Evolutionary conservation across 768 basidiomycete genomes (phyloP).

Genomic region (Sporobolomyces pararoseus): DNA sequence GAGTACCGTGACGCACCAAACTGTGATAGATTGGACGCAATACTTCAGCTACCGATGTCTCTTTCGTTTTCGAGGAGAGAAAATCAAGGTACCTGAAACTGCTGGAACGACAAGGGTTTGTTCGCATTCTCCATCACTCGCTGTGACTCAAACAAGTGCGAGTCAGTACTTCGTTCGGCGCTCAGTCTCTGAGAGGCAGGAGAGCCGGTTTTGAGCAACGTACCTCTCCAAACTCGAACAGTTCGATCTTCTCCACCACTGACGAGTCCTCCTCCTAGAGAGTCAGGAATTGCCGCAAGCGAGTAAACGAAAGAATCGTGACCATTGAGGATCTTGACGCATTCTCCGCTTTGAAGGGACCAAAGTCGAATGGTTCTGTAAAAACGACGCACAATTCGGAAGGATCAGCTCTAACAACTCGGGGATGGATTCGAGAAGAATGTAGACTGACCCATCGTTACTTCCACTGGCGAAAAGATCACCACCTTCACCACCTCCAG

Average conservation of each 20-base stretch:
- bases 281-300: constrained; percentile 68
- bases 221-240: constrained; percentile 85
- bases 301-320: constrained; percentile 98
- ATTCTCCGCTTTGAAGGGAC: constrained; percentile 61
- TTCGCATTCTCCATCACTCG: constrained; percentile 72
- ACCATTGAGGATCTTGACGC: constrained; percentile 77
- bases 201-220: not conserved
- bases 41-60: not conserved
- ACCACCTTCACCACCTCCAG: constrained; percentile 48
- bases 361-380: constrained; percentile 90
- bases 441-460: constrained; percentile 71
- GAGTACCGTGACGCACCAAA: constrained; percentile 85
- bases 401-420: too few relatives aligned
- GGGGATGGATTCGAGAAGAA: too few relatives aligned
- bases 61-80: not conserved
- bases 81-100: constrained; percentile 57
- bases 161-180: constrained; percentile 4
- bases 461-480: constrained; percentile 86
- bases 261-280: constrained; percentile 63
- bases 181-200: not conserved
- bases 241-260: constrained; percentile 94
- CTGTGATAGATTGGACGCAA: constrained; percentile 46
- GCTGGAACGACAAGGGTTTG: constrained; percentile 91
- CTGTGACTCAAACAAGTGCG: constrained; percentile 2
- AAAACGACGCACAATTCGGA: too few relatives aligned